phyloP scores from a whole-genome alignment of 78 protist genomes.

The Dictyostelium brefeldianum region DNA sequence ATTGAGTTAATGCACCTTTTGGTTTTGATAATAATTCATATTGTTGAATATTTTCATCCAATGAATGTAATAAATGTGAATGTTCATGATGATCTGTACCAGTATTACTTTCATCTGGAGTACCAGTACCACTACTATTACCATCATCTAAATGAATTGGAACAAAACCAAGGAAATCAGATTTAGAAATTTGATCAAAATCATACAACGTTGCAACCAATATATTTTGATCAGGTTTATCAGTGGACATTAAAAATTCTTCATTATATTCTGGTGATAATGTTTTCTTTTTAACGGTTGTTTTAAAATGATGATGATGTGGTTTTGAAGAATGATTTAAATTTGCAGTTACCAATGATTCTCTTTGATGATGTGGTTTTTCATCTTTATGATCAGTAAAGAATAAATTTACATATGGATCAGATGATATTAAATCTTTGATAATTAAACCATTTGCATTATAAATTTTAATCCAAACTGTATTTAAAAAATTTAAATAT shows the following conservation, averaged over 20 bases:
- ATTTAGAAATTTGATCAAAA: conserved; percentile 28
- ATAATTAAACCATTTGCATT: neutral
- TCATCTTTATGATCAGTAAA: neutral
- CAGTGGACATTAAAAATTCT: neutral
- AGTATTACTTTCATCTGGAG: neutral
- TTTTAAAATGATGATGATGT: conserved; percentile 19
- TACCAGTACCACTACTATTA: neutral
- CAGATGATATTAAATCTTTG: conserved; percentile 14
- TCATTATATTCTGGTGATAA: conserved; percentile 57
- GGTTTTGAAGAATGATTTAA: neutral
- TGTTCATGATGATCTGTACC: neutral
- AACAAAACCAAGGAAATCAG: conserved; percentile 49
- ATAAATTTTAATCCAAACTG: neutral
- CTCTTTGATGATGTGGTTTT: conserved; percentile 3
- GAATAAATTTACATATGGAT: conserved; percentile 20
- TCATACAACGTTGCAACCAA: conserved; percentile 27
- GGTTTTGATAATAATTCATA: conserved; percentile 5
- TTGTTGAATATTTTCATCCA: neutral
- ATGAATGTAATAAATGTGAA: neutral
- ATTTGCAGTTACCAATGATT: neutral
- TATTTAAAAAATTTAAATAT: conserved; percentile 3
- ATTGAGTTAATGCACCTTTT: neutral
- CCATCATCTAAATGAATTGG: neutral
- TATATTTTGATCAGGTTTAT: conserved; percentile 11
- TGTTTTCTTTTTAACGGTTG: conserved; percentile 23